phyloP scores from a whole-genome alignment of 163 green algal genomes.

The Trebouxia gelatinosa region DNA sequence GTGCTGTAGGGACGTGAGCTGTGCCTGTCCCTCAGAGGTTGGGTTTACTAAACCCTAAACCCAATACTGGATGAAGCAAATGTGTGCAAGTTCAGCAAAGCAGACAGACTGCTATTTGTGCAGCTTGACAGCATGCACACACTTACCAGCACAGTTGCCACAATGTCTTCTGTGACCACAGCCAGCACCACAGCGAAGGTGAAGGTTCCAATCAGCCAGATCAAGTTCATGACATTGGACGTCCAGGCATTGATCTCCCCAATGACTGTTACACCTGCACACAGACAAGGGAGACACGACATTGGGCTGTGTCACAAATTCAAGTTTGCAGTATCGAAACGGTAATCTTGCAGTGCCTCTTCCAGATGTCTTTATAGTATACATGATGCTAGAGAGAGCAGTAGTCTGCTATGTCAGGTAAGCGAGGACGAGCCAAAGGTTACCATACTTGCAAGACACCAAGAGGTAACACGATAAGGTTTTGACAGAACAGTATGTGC shows the following conservation, averaged over 20 bases:
- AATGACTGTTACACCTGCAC: slow-evolving; percentile 43
- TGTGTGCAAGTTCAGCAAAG: too few species aligned
- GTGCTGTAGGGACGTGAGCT: too few species aligned
- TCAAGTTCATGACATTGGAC: slow-evolving; percentile 41
- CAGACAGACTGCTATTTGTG: neutral
- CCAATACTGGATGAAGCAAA: too few species aligned
- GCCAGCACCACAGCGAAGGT: slow-evolving; percentile 43
- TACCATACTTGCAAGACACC: neutral
- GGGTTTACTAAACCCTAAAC: neutral
- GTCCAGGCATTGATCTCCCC: slow-evolving; percentile 37
- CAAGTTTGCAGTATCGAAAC: too few species aligned
- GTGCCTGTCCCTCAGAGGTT: neutral
- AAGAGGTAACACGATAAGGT: too few species aligned
- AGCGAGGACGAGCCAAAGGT: neutral
- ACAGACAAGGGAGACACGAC: neutral
- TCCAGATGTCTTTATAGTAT: neutral
- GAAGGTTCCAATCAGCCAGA: slow-evolving; percentile 46
- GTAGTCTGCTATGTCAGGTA: neutral
- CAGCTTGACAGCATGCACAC: neutral
- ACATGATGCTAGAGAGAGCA: neutral
- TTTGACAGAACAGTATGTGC: too few species aligned
- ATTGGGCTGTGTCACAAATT: too few species aligned
- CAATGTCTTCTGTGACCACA: slow-evolving; percentile 43
- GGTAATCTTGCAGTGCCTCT: neutral
- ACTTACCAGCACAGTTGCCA: slow-evolving; percentile 32